Base-by-base conservation (phyloP, 371 early-diverging fungal genomes). In the Capniomyces stellatus region DNA sequence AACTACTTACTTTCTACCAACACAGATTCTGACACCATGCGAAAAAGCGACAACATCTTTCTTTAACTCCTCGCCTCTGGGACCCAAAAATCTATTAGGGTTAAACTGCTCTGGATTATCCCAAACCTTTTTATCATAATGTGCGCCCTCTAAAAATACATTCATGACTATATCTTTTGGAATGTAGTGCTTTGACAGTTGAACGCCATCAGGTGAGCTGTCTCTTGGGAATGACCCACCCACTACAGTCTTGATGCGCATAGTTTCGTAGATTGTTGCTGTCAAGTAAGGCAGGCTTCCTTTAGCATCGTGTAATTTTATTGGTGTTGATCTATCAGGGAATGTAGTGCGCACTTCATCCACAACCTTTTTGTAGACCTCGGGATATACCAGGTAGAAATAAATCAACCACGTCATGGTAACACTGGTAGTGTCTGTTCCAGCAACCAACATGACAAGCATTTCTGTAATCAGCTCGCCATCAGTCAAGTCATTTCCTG, bases 261-360 rank as follows among this genome's bases (percentile, higher is more conserved):
- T 29, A 0, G 68, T 54, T 56, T 71, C 72, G 43, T 63, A 50
- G 29, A 71, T 46, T 0, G 60, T 62, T 2, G 71, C 72, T 0
- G 52, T 50, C 18, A 71, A 48, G 44, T 64, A 70, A 1, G 70
- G 70, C 24, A 68, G 53, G 22, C 30, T 28, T 29, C 39, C 23
- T 23, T 27, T 22, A 15, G 60, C 55, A 0, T 35, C 51, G 0
- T 49, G 43, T 15, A 52, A 59, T 10, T 42, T 22, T 10, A 65
- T 51, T 15, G 23, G 6, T 1, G 15, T 12, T n/a, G 27, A 12
- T 15, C 31, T 27, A 31, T 25, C 31, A 0, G 58, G 57, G 48
- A 65, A 63, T 6, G 24, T 56, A 0, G 29, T 6, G 18, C 51
- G 43, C n/a, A 67, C 30, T 29, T 59, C 59, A 10, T 12, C 22